Base-by-base conservation (phyloP, 306 rosid genomes). In the Sphenostylis stenocarpa region DNA sequence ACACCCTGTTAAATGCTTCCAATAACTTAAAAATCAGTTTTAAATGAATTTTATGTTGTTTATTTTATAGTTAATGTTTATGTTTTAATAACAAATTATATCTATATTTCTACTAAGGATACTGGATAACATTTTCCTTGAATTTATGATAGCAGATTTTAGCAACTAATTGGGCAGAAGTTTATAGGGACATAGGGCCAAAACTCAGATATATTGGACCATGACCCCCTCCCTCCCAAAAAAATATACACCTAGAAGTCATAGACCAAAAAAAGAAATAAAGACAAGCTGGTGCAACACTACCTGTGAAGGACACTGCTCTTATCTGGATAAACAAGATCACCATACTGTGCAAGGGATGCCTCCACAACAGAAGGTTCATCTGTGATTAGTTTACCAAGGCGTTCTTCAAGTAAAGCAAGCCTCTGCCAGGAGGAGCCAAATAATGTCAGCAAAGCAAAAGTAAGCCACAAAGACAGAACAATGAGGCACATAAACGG, bases 281-380 rank as follows among this genome's bases (percentile, higher is more conserved):
- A 81, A 78, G 69, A 67, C 28, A 23, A 14, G 39, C 51, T 57
- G 75, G 78, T 43, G 78, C 80, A 85, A 79, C 84, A 71, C 75
- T 95, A 95, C 99, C 86, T 91, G 75, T 73, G 77, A 82, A 95
- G 89, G 77, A 92, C 77, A 56, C 98, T 88, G 36, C 82, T 77
- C 68, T 77, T 84, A 75, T 95, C 91, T 51, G 88, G 96, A 87
- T 92, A 88, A 75, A 95, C 97, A 79, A 95, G 85, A 81, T 92
- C 99, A 79, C 93, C 92, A 73, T 92, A 95, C 55, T 90, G 96
- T 15, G 90, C 91, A 67, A 92, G 97, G 69, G 99, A 80, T 80
- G 91, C 41, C 81, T 92, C 91, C 55, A 95, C 91, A 73, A 89
- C 76, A 70, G 97, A 84, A 44, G 99, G 94, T 64, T 86, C 90